A percentile compares a stretch with the other conserved stretches of the same genome.
These are phyloP conservation scores for Ophiostoma sp. DNA, from an alignment of 2,329 filamentous ascomycete species.

Conservation along the genomic window DNA sequence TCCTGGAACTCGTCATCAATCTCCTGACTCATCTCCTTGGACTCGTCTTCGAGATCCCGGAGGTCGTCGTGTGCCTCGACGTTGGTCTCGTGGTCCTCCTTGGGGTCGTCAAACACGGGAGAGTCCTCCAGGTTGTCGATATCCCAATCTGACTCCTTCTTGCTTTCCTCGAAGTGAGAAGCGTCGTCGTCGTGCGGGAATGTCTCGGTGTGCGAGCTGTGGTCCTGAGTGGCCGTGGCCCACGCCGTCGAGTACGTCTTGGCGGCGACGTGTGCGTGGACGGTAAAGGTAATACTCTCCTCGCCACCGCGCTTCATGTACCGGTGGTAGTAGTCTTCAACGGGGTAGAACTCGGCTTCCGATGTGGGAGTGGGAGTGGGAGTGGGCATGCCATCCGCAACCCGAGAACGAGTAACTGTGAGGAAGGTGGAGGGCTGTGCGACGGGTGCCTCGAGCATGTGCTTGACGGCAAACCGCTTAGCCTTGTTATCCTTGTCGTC, in stretches of 20 bases:
- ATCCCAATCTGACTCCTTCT: background rate
- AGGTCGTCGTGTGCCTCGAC: background rate
- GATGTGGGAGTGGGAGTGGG: background rate
- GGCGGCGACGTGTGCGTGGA: background rate
- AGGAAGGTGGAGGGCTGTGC: background rate
- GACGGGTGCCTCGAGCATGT: background rate
- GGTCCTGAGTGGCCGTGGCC: background rate
- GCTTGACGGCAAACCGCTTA: background rate
- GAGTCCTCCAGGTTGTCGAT: background rate
- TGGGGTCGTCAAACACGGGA: constrained; percentile 8
- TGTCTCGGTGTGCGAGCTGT: background rate
- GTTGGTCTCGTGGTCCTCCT: constrained; percentile 1
- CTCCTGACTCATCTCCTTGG: background rate
- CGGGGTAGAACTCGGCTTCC: background rate
- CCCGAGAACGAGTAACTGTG: background rate
- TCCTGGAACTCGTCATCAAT: constrained; percentile 10
- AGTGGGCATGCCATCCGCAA: background rate
- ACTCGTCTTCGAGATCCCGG: background rate
- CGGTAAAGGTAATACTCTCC: background rate
- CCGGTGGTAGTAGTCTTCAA: constrained; percentile 7
- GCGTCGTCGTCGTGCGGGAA: background rate
- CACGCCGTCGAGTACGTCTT: background rate
- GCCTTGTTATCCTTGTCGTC: background rate
- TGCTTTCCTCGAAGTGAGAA: background rate
- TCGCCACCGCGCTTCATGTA: constrained; percentile 7